Base-by-base conservation (phyloP, 2,329 filamentous ascomycete genomes). In the Massarina eburnea region DNA sequence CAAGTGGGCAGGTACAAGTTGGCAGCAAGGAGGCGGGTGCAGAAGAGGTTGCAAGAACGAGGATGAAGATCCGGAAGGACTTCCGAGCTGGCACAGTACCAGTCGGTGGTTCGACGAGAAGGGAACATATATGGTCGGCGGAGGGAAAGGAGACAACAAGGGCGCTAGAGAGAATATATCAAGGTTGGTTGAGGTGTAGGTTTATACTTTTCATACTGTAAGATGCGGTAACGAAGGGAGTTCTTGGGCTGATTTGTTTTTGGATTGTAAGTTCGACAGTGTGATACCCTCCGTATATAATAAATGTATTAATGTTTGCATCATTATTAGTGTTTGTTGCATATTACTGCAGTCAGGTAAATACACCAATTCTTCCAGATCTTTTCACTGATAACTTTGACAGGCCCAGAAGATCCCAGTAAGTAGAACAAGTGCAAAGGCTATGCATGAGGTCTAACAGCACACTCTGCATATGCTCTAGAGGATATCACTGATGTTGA, bases 51-150 rank as follows among this genome's bases (percentile, higher is more conserved):
- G 65, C 38, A 54, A 51, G 48, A 58, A 66, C 39, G 65, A 68
- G 39, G 65, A 68, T 27, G 65, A 67, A 39, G 65, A 66, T 46
- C 48, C 55, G 0, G 58, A 61, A 32, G 56, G 53, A 3, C 37
- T 67, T n/a, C 64, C 65, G n/a, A 59, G 59, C 43, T 68, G 65
- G 64, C 65, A 68, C 52, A 54, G 59, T 24, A 60, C 54, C 35
- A 62, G 58, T 54, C 46, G 59, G 36, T 62, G 62, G 56, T 68
- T 66, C 43, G 62, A 62, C 26, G 56, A 59, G 24, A 54, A 44
- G 26, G 61, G 62, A 14, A 65, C 62, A 18, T 61, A 58, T 38
- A 66, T 65, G 59, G 54, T 66, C 12, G 61, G 62, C 21, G 59
- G 58, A 9, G 59, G 62, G 1, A 48, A 35, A 18, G 30, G 29